Evolutionary conservation across 1,139 yeast species (phyloP).

Genomic region (Chernovozyma aurita): DNA sequence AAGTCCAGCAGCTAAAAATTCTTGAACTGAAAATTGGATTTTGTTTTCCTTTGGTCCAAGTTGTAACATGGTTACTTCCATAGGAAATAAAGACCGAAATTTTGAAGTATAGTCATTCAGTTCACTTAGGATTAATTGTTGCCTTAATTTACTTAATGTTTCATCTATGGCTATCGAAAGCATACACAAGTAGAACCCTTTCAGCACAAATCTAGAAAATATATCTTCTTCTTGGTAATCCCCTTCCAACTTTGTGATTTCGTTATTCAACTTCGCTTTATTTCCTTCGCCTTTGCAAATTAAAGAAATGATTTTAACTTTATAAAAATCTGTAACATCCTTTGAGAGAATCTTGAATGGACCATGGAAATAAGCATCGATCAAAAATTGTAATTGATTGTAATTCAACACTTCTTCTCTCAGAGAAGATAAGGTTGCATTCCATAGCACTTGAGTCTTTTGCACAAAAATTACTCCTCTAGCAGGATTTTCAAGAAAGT

Average conservation of each 20-base stretch:
- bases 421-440: slow-evolving; percentile 15
- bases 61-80: slow-evolving; percentile 17
- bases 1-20: neutral
- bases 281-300: neutral
- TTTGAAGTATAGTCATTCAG: slow-evolving; percentile 8
- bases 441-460: slow-evolving; percentile 26
- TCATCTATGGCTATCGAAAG: slow-evolving; percentile 32
- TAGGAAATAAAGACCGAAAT: slow-evolving; percentile 24
- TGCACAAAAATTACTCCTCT: slow-evolving; percentile 7
- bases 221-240: slow-evolving; percentile 12
- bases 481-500: neutral
- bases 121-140: slow-evolving; percentile 10
- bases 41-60: slow-evolving; percentile 16
- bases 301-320: slow-evolving; percentile 19
- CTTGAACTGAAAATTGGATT: slow-evolving; percentile 6
- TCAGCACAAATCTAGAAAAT: slow-evolving; percentile 14
- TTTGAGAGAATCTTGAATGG: slow-evolving; percentile 17
- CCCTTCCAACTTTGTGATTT: neutral
- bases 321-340: slow-evolving; percentile 23
- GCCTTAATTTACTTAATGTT: slow-evolving; percentile 21
- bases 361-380: slow-evolving; percentile 27
- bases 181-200: slow-evolving; percentile 29
- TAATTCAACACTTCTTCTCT: slow-evolving; percentile 21
- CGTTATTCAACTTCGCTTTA: slow-evolving; percentile 2
- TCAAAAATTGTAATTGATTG: slow-evolving; percentile 28